These are phyloP conservation scores for Trifolium subterraneum DNA, from an alignment of 306 rosid species.

Conservation along the genomic window DNA sequence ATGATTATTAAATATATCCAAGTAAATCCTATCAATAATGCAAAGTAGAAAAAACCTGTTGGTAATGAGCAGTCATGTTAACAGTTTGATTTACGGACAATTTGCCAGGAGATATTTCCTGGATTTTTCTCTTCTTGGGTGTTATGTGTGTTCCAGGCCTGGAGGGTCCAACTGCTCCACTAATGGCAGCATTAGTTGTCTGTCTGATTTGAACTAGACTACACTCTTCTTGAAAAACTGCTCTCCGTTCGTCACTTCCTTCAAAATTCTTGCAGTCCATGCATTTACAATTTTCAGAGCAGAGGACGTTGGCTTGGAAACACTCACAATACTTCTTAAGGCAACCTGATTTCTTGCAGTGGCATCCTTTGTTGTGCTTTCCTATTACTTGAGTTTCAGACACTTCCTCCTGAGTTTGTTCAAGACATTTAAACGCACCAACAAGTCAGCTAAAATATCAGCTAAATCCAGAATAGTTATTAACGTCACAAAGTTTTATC, in stretches of 20 bases:
- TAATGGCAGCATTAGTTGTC: constrained; percentile 68
- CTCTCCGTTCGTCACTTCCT: constrained; percentile 65
- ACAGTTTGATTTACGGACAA: constrained; percentile 47
- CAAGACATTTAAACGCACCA: constrained; percentile 38
- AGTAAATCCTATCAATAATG: constrained; percentile 42
- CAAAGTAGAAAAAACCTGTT: constrained; percentile 55
- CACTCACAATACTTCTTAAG: constrained; percentile 92
- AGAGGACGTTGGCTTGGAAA: constrained; percentile 76
- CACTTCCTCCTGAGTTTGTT: constrained; percentile 60
- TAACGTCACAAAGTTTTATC: constrained; percentile 11
- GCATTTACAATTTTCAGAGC: constrained; percentile 86
- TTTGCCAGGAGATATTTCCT: constrained; percentile 47
- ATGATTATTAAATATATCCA: constrained; percentile 8
- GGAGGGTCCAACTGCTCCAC: constrained; percentile 62
- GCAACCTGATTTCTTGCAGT: constrained; percentile 88
- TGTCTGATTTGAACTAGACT: constrained; percentile 53
- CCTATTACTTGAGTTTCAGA: constrained; percentile 63
- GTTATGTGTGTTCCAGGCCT: constrained; percentile 49
- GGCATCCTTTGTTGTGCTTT: constrained; percentile 90
- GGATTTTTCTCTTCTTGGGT: constrained; percentile 63
- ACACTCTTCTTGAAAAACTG: constrained; percentile 54
- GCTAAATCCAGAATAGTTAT: constrained; percentile 27
- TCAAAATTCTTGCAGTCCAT: constrained; percentile 81
- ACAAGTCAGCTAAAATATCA: constrained; percentile 35
- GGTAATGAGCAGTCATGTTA: constrained; percentile 47